These are phyloP conservation scores for Pseudognaphalium luteoalbum DNA, from an alignment of 129 eudicot species.

Conservation along the genomic window DNA sequence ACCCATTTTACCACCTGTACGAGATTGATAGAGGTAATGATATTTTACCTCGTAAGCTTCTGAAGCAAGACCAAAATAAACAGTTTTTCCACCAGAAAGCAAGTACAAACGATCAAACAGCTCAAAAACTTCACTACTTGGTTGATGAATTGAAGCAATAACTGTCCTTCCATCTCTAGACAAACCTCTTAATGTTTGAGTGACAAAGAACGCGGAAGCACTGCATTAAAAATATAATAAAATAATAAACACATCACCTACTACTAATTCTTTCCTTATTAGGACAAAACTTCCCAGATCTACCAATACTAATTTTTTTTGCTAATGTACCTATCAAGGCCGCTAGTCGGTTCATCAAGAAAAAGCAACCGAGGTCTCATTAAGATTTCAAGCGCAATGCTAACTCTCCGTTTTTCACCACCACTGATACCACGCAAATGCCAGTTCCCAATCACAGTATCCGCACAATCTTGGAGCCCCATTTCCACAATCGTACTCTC, in stretches of 20 bases:
- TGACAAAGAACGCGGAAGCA: constrained; percentile 96
- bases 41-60: constrained; percentile 87
- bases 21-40: not conserved
- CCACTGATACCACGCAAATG: constrained; percentile 97
- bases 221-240: constrained; percentile 32
- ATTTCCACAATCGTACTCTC: constrained; percentile 96
- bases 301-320: not conserved
- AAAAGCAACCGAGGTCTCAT: constrained; percentile 93
- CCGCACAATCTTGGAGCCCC: constrained; percentile 99
- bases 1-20: not conserved
- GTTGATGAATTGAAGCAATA: constrained; percentile 99
- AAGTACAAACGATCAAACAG: constrained; percentile 86
- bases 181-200: constrained; percentile 81
- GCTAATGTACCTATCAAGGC: constrained; percentile 73
- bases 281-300: too few species aligned
- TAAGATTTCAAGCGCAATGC: constrained; percentile 92
- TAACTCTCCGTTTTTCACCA: constrained; percentile 90
- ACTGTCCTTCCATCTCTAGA: constrained; percentile 98
- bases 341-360: constrained; percentile 97
- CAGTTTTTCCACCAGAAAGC: constrained; percentile 95
- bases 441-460: constrained; percentile 97
- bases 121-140: constrained; percentile 98
- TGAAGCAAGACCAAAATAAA: constrained; percentile 92
- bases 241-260: not conserved
- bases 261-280: too few species aligned